phyloP scores from a whole-genome alignment of 2,329 filamentous ascomycete genomes.

The Mycogone perniciosa region DNA sequence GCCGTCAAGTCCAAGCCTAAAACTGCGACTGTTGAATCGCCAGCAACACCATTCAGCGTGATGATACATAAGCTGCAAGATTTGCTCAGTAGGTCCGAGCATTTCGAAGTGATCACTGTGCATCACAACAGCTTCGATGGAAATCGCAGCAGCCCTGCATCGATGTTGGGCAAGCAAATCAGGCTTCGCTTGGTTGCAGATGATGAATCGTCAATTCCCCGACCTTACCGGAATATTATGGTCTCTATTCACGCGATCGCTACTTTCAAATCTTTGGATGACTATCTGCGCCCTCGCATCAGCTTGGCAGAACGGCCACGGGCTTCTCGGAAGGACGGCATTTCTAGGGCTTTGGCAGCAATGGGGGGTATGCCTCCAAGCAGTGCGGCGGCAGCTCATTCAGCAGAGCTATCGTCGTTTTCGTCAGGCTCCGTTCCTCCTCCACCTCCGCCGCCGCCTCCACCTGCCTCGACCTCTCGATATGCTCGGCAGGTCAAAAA shows the following conservation, averaged over 20 bases:
- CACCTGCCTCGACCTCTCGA: slow-evolving; percentile 31
- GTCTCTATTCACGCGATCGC: slow-evolving; percentile 98
- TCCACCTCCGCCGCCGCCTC: slow-evolving; percentile 29
- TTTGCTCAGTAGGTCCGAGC: slow-evolving; percentile 89
- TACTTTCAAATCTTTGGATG: slow-evolving; percentile 93
- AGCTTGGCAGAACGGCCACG: slow-evolving; percentile 66
- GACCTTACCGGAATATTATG: slow-evolving; percentile 87
- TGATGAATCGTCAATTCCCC: slow-evolving; percentile 83
- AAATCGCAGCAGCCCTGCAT: slow-evolving; percentile 82
- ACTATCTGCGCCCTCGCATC: slow-evolving; percentile 89
- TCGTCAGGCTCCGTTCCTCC: slow-evolving; percentile 30
- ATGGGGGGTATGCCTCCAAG: slow-evolving; percentile 62
- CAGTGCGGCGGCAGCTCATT: slow-evolving; percentile 38
- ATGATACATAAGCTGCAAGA: slow-evolving; percentile 94
- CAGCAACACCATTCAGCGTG: slow-evolving; percentile 80
- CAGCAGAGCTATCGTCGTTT: slow-evolving; percentile 40
- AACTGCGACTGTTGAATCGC: slow-evolving; percentile 59
- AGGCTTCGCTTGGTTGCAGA: slow-evolving; percentile 83
- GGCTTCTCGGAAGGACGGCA: slow-evolving; percentile 54
- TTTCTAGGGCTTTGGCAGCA: slow-evolving; percentile 65
- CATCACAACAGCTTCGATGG: slow-evolving; percentile 88
- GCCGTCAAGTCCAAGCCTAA: slow-evolving; percentile 59
- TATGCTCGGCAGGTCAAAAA: slow-evolving; percentile 40
- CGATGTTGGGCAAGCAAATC: slow-evolving; percentile 95
- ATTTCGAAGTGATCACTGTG: slow-evolving; percentile 95